Evolutionary conservation across 164 flowering plant genomes (phyloP).

Genomic region (Paratinospora sagittata): DNA sequence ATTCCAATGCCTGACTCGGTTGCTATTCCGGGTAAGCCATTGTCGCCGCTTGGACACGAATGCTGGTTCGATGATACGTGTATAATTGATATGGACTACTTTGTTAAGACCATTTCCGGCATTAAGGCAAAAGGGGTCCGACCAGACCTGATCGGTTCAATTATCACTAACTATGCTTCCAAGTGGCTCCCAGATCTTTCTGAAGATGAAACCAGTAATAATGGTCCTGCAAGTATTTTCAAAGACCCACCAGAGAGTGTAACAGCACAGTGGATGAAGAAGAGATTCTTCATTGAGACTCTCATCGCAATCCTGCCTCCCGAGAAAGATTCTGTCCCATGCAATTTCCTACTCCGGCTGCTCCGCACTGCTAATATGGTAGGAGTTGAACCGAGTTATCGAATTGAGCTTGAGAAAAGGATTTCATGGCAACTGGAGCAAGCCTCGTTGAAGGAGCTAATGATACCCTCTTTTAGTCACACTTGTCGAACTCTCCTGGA

Average conservation of each 20-base stretch:
- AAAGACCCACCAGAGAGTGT: constrained; percentile 35
- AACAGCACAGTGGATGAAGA: constrained; percentile 64
- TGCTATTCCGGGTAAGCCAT: constrained; percentile 17
- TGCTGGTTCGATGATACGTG: constrained; percentile 65
- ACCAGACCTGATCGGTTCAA: constrained; percentile 76
- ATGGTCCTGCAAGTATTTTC: not conserved
- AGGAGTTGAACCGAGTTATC: constrained; percentile 37
- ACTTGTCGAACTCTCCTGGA: constrained; percentile 65
- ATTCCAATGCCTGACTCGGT: constrained; percentile 23
- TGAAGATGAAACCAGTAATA: constrained; percentile 19
- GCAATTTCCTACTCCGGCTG: constrained; percentile 71
- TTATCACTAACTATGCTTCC: constrained; percentile 74
- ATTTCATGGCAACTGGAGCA: constrained; percentile 69
- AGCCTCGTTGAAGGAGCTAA: constrained; percentile 65
- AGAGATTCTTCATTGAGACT: constrained; percentile 68
- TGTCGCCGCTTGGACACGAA: constrained; percentile 24
- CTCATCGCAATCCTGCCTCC: constrained; percentile 71
- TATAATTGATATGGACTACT: constrained; percentile 76
- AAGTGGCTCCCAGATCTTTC: constrained; percentile 83
- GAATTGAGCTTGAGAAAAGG: constrained; percentile 63
- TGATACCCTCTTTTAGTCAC: constrained; percentile 81
- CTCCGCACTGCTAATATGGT: constrained; percentile 69
- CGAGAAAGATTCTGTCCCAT: constrained; percentile 61
- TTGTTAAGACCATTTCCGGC: constrained; percentile 54
- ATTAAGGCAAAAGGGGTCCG: constrained; percentile 69